Evolutionary conservation across 495 filamentous ascomycete species (phyloP).

Genomic region (Halenospora varia): DNA sequence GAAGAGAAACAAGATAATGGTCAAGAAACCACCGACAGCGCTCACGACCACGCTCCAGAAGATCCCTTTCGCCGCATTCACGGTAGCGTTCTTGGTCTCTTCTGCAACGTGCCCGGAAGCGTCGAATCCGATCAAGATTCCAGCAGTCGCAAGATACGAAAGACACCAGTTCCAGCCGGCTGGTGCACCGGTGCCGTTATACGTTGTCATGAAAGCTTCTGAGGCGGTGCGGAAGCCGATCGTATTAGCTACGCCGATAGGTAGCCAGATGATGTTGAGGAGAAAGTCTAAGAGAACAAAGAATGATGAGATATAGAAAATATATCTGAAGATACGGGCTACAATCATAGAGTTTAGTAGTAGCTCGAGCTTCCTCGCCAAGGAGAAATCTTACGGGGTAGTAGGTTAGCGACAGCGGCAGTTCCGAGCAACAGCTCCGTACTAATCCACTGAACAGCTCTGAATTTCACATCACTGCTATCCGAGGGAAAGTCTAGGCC

Average conservation of each 20-base stretch:
- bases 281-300: slow-evolving; percentile 52
- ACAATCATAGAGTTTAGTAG: slow-evolving; percentile 12
- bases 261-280: slow-evolving; percentile 52
- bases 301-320: slow-evolving; percentile 44
- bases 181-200: slow-evolving; percentile 52
- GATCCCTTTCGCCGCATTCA: slow-evolving; percentile 51
- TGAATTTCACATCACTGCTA: slow-evolving; percentile 43
- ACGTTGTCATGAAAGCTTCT: slow-evolving; percentile 54
- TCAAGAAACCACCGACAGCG: slow-evolving; percentile 44
- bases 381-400: slow-evolving; percentile 11
- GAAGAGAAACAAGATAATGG: slow-evolving; percentile 54
- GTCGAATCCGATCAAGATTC: slow-evolving; percentile 55
- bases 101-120: slow-evolving; percentile 45
- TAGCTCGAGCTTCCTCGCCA: slow-evolving; percentile 28
- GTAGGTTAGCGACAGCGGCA: slow-evolving; percentile 40
- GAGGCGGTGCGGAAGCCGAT: slow-evolving; percentile 52
- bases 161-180: slow-evolving; percentile 58
- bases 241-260: slow-evolving; percentile 46
- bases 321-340: slow-evolving; percentile 40
- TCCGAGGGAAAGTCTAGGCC: slow-evolving; percentile 46
- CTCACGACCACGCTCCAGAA: slow-evolving; percentile 36
- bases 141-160: slow-evolving; percentile 54
- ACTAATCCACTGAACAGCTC: slow-evolving; percentile 53
- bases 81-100: slow-evolving; percentile 52
- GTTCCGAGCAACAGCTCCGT: slow-evolving; percentile 45